These are phyloP conservation scores for Pseudonectria foliicola DNA, from an alignment of 2,329 filamentous ascomycete genomes.

Conservation along the genomic window DNA sequence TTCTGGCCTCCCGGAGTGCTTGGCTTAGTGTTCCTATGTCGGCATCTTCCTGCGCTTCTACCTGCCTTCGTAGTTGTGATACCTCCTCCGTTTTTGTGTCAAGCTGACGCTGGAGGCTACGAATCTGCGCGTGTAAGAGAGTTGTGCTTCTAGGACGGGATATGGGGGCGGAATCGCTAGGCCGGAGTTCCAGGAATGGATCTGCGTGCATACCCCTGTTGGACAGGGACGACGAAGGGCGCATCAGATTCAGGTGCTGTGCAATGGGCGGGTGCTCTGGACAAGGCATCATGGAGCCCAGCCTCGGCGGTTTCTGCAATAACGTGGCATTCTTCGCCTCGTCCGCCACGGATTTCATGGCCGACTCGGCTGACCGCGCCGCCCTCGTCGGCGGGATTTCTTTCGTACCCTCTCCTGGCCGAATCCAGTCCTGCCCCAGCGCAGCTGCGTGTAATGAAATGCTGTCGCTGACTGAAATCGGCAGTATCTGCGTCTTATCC, in stretches of 20 bases:
- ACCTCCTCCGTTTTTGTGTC: conserved; percentile 39
- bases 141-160: conserved; percentile 23
- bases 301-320: conserved; percentile 18
- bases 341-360: conserved; percentile 7
- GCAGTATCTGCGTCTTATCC: conserved; percentile 2
- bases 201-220: conserved; percentile 4
- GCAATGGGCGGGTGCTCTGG: conserved; percentile 32
- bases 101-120: conserved; percentile 41
- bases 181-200: not conserved
- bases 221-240: conserved; percentile 27
- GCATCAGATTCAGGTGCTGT: conserved; percentile 29
- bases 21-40: conserved; percentile 41
- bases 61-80: conserved; percentile 35
- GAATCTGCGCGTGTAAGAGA: conserved; percentile 41
- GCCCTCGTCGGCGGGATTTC: conserved; percentile 1
- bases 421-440: conserved; percentile 11
- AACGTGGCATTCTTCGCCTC: conserved; percentile 3
- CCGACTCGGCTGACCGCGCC: conserved; percentile 3
- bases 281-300: conserved; percentile 33
- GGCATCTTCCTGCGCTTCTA: conserved; percentile 37
- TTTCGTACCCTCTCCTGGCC: conserved; percentile 8
- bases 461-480: conserved; percentile 12
- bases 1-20: conserved; percentile 34
- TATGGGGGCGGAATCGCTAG: conserved; percentile 6
- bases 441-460: conserved; percentile 10